A percentile compares a stretch with the other conserved stretches of the same genome.
phyloP scores from a whole-genome alignment of 441 rosid species.

The Syzygium malaccense region DNA sequence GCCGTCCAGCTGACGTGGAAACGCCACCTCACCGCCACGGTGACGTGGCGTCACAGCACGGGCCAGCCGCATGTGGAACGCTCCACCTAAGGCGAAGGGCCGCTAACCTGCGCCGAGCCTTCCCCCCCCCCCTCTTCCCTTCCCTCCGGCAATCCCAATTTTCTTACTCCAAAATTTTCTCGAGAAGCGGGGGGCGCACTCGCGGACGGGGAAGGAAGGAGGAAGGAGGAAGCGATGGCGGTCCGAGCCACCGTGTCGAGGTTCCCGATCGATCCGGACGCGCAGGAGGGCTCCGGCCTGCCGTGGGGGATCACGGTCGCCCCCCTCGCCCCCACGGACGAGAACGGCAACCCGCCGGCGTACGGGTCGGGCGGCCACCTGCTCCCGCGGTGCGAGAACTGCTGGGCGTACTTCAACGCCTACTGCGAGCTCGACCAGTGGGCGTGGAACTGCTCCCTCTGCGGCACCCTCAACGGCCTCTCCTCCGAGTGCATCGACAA shows the following conservation, averaged over 20 bases:
- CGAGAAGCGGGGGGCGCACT: background rate
- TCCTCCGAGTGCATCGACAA: constrained; percentile 65
- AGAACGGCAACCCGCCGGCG: constrained; percentile 63
- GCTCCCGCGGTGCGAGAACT: constrained; percentile 91
- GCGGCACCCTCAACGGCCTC: constrained; percentile 89
- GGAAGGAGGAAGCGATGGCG: constrained; percentile 42
- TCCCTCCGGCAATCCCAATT: constrained; percentile 1
- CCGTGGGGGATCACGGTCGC: constrained; percentile 97
- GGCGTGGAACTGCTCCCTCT: constrained; percentile 93
- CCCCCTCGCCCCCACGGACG: constrained; percentile 85
- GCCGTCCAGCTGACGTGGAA: constrained; percentile 1
- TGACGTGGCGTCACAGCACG: constrained; percentile 17
- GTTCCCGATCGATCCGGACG: constrained; percentile 73
- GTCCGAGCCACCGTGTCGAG: constrained; percentile 79
- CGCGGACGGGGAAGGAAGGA: background rate
- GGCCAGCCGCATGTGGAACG: constrained; percentile 7
- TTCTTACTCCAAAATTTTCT: constrained; percentile 5
- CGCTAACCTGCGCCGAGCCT: background rate
- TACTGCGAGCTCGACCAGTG: constrained; percentile 93
- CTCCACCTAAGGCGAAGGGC: background rate
- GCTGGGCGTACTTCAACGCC: constrained; percentile 91
- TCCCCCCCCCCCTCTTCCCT: too few relatives aligned
- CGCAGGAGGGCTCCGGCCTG: constrained; percentile 75
- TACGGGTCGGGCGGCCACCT: constrained; percentile 77
- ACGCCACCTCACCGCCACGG: background rate